phyloP scores from a whole-genome alignment of 2,329 filamentous ascomycete species.

The Alternaria gansuensis region DNA sequence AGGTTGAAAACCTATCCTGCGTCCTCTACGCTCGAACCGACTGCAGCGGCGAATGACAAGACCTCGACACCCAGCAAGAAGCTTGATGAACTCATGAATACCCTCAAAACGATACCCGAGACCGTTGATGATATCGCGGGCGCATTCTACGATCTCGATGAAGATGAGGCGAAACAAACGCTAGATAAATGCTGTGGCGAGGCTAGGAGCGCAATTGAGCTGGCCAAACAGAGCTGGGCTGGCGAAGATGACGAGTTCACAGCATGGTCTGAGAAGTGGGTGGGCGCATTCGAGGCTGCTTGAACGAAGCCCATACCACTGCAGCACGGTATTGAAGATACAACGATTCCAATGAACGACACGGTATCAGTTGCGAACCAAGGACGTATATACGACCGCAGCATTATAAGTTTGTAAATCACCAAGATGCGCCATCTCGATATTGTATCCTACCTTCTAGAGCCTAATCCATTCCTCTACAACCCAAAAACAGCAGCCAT shows the following conservation, averaged over 20 bases:
- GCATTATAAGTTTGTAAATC: neutral
- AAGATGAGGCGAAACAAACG: constrained; percentile 64
- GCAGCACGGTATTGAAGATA: neutral
- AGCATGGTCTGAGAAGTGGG: constrained; percentile 73
- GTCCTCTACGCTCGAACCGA: constrained; percentile 22
- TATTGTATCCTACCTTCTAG: neutral
- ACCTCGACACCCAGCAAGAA: constrained; percentile 34
- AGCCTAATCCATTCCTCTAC: constrained; percentile 19
- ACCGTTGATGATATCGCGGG: constrained; percentile 74
- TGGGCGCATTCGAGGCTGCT: constrained; percentile 54
- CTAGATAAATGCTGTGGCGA: constrained; percentile 69
- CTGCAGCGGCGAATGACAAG: constrained; percentile 18
- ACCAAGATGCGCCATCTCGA: constrained; percentile 3
- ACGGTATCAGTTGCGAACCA: constrained; percentile 4
- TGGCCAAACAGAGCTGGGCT: constrained; percentile 69
- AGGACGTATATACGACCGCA: neutral
- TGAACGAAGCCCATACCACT: neutral
- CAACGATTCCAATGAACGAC: neutral
- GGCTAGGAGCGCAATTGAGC: constrained; percentile 65
- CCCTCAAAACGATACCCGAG: constrained; percentile 70
- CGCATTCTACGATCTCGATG: constrained; percentile 75
- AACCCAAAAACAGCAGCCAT: constrained; percentile 36
- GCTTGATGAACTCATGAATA: constrained; percentile 65
- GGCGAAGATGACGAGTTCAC: constrained; percentile 78
- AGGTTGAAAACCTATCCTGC: constrained; percentile 67